Evolutionary conservation across 805 yeast species (phyloP), one percentile per base, ranked within the genome.

Genomic region (Starmerella floricola): DNA sequence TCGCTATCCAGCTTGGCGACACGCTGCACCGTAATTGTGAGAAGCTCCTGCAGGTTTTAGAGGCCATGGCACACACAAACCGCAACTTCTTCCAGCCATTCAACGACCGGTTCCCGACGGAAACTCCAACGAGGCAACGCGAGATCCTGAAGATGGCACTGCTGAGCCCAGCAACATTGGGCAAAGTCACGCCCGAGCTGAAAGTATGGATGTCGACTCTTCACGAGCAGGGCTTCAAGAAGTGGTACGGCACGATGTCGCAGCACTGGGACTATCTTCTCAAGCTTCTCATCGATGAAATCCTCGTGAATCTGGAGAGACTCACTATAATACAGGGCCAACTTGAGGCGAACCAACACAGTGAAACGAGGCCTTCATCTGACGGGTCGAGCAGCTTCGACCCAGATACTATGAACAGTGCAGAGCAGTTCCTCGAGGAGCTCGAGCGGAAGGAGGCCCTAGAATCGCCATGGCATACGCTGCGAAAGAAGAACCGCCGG

Each of bases 161-260:
- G 27, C 18, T 33, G 11, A 17, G 12, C 10, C 11, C 36, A 6
- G 24, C n/a, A 6, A n/a, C 21, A 5, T 10, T 4, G 6, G 33
- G 32, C 10, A 27, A 26, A 17, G 27, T 29, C 4, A 15, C 23
- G 12, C 31, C 32, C 6, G 36, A 3, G 18, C 31, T 43, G 1
- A 37, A 33, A 4, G 42, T 38, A 17, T 53, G 57, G 57, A 44
- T 54, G 18, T 40, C 45, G 18, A 20, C 36, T 3, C 47, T 46
- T 35, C 58, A 54, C 35, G 58, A 54, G 33, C 46, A 41, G 16
- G 58, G 57, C 12, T 52, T 54, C 40, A 41, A 34, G 12, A 26
- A 38, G 10, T 54, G 58, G 58, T 47, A 47, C 44, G 49, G 47
- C 19, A 43, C 44, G 1, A 31, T 38, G 18, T 16, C 23, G 1